Conservation (phyloP, 768 basidiomycete genomes). For the Agaricus subrufescens region DNA sequence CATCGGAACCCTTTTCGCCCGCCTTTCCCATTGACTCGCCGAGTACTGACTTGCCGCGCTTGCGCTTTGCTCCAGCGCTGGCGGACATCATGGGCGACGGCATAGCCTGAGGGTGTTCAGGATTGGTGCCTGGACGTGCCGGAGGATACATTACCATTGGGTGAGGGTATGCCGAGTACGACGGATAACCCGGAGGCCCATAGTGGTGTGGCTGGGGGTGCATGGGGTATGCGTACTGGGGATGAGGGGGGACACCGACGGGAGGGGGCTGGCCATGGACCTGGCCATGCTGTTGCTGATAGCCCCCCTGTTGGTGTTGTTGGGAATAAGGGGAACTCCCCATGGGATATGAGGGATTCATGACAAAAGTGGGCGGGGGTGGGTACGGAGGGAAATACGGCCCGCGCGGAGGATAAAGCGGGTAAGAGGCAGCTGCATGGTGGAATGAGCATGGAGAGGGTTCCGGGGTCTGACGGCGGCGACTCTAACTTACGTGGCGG, state of each 20-base stretch:
- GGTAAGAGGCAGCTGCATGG: slow-evolving; percentile 17
- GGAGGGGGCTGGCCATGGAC: slow-evolving; percentile 14
- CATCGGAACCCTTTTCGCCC: slow-evolving; percentile 54
- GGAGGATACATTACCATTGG: slow-evolving; percentile 70
- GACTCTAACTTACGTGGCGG: slow-evolving; percentile 12
- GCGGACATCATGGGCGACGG: slow-evolving; percentile 28
- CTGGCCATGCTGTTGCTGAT: slow-evolving; percentile 29
- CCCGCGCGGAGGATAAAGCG: slow-evolving; percentile 27
- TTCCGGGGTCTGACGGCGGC: too few relatives aligned
- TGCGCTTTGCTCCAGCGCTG: slow-evolving; percentile 50
- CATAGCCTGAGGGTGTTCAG: slow-evolving; percentile 30
- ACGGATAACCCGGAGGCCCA: slow-evolving; percentile 44
- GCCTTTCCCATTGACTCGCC: slow-evolving; percentile 33
- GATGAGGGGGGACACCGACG: slow-evolving; percentile 27
- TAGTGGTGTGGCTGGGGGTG: slow-evolving; percentile 51
- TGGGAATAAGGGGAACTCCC: slow-evolving; percentile 46
- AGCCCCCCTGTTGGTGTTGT: slow-evolving; percentile 28
- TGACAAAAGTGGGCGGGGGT: slow-evolving; percentile 30
- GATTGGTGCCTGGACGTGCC: slow-evolving; percentile 31
- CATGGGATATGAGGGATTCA: slow-evolving; percentile 68
- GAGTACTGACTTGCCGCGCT: slow-evolving; percentile 43
- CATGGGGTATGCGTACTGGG: slow-evolving; percentile 54
- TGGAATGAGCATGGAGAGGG: slow-evolving; percentile 7
- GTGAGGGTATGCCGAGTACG: slow-evolving; percentile 60
- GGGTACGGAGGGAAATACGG: slow-evolving; percentile 45